Base-by-base conservation (phyloP, 2,329 filamentous ascomycete species). In the Lecanicillium sp. region DNA sequence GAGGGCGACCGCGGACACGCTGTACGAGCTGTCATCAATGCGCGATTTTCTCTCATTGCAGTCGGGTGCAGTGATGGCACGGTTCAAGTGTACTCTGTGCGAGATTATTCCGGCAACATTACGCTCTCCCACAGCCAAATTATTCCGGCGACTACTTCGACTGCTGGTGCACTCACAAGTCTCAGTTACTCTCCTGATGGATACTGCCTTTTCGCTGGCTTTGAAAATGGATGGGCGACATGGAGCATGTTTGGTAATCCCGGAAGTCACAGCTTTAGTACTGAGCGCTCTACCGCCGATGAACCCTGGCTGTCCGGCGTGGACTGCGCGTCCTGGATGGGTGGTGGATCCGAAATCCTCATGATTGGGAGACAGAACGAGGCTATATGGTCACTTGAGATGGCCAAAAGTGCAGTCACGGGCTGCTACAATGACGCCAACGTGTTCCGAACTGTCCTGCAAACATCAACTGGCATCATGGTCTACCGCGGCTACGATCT, bases 221-320 rank as follows among this genome's bases (percentile, higher is more conserved):
- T 91, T 60, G 84, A 93, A 58, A 83, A 84, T 50, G 94, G 93
- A 1, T 98, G 93, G 93, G 86, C 87, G 4, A 91, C 84, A 39
- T 98, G 91, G 91, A 97, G 91, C 63, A 93, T 97, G 30, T 98
- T 95, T 66, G 93, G 93, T 27, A 96, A 95, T 65, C 78, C 85
- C 2, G 84, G 90, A 12, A 90, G 86, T 48, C 88, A 82, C 56
- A 95, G 88, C 61, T 97, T 97, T 62, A 75, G 77, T 6, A 75
- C 79, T 11, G 87, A 95, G 57, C 38, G 24, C 5, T 71, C 73
- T 21, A 67, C 70, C 2, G 72, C 89, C 58, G 78, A 77, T 23
- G 91, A 98, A 61, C 77, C 79, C 37, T 97, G 91, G 89, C 73
- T 97, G n/a, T 75, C 78, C 5, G 88, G 90, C 3, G 75, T 95